Percentiles rank a stretch among this genome's conserved stretches.
These are phyloP conservation scores for Mercurialis annua DNA, from an alignment of 345 rosid species.

Conservation along the genomic window DNA sequence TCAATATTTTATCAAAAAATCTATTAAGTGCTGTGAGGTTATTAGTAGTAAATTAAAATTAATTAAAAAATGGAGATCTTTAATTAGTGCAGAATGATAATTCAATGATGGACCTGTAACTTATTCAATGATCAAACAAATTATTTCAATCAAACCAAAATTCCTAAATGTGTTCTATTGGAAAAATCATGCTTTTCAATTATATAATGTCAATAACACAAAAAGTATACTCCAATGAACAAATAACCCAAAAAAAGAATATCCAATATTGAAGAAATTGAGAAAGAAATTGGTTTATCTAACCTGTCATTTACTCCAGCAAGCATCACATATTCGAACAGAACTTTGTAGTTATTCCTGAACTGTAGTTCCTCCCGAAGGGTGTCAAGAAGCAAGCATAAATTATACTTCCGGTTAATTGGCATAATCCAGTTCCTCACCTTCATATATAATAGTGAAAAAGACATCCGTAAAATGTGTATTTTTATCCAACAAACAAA, in stretches of 20 bases:
- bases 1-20: too few relatives aligned
- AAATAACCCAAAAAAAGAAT: neutral
- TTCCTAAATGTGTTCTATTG: neutral
- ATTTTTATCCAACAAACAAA: neutral
- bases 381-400: conserved; percentile 73
- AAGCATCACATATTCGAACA: conserved; percentile 89
- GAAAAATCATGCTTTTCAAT: neutral
- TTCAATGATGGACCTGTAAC: too few relatives aligned
- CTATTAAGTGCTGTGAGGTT: too few relatives aligned
- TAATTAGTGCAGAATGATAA: too few relatives aligned
- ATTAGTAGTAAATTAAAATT: too few relatives aligned
- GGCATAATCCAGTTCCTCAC: conserved; percentile 97
- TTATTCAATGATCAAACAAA: too few relatives aligned
- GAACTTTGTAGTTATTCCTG: conserved; percentile 71
- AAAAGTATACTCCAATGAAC: neutral
- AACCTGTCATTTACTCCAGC: conserved; percentile 90
- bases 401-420: conserved; percentile 73
- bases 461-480: conserved; percentile 4
- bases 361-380: conserved; percentile 63
- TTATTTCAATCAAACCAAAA: too few relatives aligned
- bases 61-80: too few relatives aligned
- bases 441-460: conserved; percentile 37
- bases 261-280: neutral
- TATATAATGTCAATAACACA: neutral
- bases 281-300: conserved; percentile 9